phyloP scores from a whole-genome alignment of 2,329 filamentous ascomycete genomes.

The Alternaria brassicae region DNA sequence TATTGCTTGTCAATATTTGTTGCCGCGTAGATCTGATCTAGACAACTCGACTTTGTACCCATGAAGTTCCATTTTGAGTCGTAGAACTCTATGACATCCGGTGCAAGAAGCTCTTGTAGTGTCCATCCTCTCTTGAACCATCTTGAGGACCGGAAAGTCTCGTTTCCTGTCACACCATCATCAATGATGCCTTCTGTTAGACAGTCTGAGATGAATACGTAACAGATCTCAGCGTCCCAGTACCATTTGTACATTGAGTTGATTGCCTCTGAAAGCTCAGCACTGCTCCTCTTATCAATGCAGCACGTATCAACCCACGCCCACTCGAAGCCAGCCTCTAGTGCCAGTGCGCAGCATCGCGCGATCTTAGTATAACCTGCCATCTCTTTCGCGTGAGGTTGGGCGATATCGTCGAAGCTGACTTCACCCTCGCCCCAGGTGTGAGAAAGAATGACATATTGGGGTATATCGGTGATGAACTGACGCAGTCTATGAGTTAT shows the following conservation, averaged over 20 bases:
- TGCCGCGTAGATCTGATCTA: accelerated
- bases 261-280: neutral
- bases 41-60: neutral
- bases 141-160: neutral
- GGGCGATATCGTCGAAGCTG: neutral
- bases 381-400: neutral
- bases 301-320: neutral
- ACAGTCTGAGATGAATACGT: neutral
- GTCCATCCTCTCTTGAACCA: neutral
- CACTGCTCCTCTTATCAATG: neutral
- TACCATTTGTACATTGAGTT: neutral
- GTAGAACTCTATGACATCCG: neutral
- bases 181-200: accelerated
- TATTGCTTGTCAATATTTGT: neutral
- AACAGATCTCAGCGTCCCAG: neutral
- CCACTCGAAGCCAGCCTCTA: neutral
- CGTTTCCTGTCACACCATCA: accelerated
- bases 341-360: neutral
- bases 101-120: neutral
- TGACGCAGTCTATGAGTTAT: neutral
- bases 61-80: neutral
- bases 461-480: neutral
- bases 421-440: neutral
- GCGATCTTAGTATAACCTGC: neutral
- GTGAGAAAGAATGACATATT: neutral